phyloP scores from a whole-genome alignment of 192 early-diverging fungal species.

The Podila clonocystis region DNA sequence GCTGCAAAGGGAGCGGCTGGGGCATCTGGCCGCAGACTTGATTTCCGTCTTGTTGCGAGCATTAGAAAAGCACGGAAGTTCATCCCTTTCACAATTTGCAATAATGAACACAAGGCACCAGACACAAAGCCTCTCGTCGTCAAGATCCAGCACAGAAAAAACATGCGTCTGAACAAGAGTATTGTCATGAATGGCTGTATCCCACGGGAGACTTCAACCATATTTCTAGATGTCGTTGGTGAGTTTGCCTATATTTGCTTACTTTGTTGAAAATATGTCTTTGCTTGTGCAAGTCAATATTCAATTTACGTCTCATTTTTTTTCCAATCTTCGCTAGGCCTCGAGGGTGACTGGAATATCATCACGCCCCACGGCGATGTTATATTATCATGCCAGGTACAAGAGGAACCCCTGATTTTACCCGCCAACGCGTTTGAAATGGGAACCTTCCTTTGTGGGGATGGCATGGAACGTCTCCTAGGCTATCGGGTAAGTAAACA shows the following conservation, averaged over 20 bases:
- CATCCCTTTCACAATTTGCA: background rate
- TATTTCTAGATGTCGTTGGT: background rate
- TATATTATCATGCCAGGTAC: background rate
- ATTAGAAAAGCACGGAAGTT: background rate
- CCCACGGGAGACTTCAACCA: background rate
- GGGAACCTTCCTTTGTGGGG: background rate
- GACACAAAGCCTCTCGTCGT: background rate
- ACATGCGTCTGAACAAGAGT: slow-evolving; percentile 4
- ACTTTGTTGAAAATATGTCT: background rate
- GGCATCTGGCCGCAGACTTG: background rate
- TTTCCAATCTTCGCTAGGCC: background rate
- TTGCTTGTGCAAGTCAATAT: background rate
- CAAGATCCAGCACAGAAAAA: slow-evolving; percentile 6
- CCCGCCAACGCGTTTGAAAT: background rate
- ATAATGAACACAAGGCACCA: background rate
- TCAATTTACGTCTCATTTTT: background rate
- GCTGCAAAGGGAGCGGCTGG: slow-evolving; percentile 1
- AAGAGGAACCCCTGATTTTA: background rate
- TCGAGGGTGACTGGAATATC: background rate
- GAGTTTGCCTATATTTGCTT: background rate
- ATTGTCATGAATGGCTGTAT: background rate
- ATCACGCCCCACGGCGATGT: background rate
- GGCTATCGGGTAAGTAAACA: slow-evolving; percentile 6
- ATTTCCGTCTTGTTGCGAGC: slow-evolving; percentile 3
- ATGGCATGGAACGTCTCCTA: background rate